Percentiles rank a stretch among this genome's conserved stretches.
These are phyloP conservation scores for Cladophialophora exuberans DNA, from an alignment of 2,329 filamentous ascomycete species.

Conservation along the genomic window DNA sequence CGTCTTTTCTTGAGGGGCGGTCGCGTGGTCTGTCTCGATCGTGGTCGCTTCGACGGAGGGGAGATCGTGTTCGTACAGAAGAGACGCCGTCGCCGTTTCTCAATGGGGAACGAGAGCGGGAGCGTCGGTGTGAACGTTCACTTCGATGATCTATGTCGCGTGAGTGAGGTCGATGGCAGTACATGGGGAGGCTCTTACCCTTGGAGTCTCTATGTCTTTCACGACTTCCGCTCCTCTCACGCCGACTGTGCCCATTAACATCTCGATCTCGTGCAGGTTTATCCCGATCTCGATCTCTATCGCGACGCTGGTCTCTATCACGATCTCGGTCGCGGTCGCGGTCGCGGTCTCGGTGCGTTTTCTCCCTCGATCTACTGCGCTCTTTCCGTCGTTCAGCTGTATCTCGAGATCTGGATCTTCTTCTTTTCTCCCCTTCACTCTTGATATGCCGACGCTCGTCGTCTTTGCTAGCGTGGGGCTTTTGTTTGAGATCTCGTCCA, in stretches of 20 bases:
- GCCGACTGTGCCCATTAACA: slow-evolving; percentile 44
- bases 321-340: slow-evolving; percentile 31
- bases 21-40: slow-evolving; percentile 31
- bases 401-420: slow-evolving; percentile 29
- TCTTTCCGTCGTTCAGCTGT: slow-evolving; percentile 44
- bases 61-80: slow-evolving; percentile 42
- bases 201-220: slow-evolving; percentile 41
- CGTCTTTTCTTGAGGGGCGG: slow-evolving; percentile 35
- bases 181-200: slow-evolving; percentile 38
- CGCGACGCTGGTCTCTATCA: slow-evolving; percentile 4
- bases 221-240: slow-evolving; percentile 37
- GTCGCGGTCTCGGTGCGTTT: slow-evolving; percentile 30
- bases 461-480: slow-evolving; percentile 28
- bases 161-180: slow-evolving; percentile 13
- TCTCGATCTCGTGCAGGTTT: slow-evolving; percentile 39
- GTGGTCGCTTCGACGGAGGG: slow-evolving; percentile 36
- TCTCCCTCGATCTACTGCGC: slow-evolving; percentile 49
- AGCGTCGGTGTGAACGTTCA: slow-evolving; percentile 36
- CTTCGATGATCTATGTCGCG: slow-evolving; percentile 25
- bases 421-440: slow-evolving; percentile 27
- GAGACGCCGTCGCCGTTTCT: slow-evolving; percentile 43
- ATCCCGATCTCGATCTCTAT: slow-evolving; percentile 33
- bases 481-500: slow-evolving; percentile 37
- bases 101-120: slow-evolving; percentile 36
- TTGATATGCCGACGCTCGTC: slow-evolving; percentile 13